A percentile compares a stretch with the other conserved stretches of the same genome.
These are phyloP conservation scores for Cyathus striatus DNA, from an alignment of 768 basidiomycete genomes.

Conservation along the genomic window DNA sequence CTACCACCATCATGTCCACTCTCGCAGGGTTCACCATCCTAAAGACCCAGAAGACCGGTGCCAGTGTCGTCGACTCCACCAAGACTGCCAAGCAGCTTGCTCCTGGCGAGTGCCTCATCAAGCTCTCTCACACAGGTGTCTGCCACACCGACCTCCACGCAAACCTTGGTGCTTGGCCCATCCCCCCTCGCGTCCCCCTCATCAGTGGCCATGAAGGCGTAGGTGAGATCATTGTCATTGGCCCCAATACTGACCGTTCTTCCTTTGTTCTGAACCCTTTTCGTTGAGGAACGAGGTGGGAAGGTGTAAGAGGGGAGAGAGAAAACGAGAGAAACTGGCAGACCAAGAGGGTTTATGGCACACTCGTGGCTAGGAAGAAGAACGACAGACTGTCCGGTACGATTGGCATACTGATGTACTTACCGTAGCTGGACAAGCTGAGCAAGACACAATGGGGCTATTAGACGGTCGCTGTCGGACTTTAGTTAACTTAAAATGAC, in stretches of 20 bases:
- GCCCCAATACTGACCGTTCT: conserved; percentile 50
- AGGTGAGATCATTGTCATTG: conserved; percentile 78
- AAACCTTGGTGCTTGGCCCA: conserved; percentile 75
- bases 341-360: too few species aligned
- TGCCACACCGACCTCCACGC: conserved; percentile 86
- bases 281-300: too few species aligned
- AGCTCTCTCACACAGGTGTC: conserved; percentile 75
- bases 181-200: conserved; percentile 57
- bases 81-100: conserved; percentile 47
- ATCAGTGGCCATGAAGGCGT: conserved; percentile 87
- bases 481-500: too few species aligned
- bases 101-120: conserved; percentile 72
- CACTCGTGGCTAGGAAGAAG: too few species aligned
- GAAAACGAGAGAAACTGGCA: too few species aligned
- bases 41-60: conserved; percentile 23
- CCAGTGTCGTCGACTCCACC: conserved; percentile 43
- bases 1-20: conserved; percentile 3
- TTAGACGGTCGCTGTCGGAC: too few species aligned
- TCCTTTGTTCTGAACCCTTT: too few species aligned
- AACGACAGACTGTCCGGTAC: too few species aligned
- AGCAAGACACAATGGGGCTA: too few species aligned
- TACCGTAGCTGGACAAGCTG: too few species aligned
- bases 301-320: too few species aligned
- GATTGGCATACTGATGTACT: too few species aligned
- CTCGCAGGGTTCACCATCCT: conserved; percentile 25